Evolutionary conservation across 2,329 filamentous ascomycete genomes (phyloP), one percentile per base, ranked within the genome.

Genomic region (Colletotrichum tropicicola): DNA sequence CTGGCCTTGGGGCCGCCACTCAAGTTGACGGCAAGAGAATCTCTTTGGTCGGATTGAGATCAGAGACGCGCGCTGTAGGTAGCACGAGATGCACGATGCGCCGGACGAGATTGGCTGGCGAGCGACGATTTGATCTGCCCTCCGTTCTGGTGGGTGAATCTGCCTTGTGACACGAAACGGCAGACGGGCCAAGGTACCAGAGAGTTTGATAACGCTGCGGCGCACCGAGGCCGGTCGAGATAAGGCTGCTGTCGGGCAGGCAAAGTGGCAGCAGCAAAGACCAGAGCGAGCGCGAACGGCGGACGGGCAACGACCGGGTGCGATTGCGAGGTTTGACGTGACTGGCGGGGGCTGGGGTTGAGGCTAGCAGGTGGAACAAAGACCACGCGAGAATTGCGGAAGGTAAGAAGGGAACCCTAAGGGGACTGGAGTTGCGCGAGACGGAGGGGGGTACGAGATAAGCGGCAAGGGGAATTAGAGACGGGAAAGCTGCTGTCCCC

Each of bases 311-410:
- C 49, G 49, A 37, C 32, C 57, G 44, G 43, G 35, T 55, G 35
- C 37, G 57, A 65, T 55, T 54, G 57, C 56, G 61, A 65, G 56
- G 32, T 37, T 60, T 49, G 61, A 54, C 43, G 61, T 61, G 61
- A 53, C 43, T 17, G 49, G 51, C 30, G 57, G 39, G 60, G 56
- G 23, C 45, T 37, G 56, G 35, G 27, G 51, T 35, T 28, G 19
- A 37, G 61, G 27, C 48, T 53, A 48, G 45, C 30, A 6, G 60
- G 47, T 47, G 43, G 48, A 49, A 65, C 44, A 55, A 49, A 54
- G 32, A 19, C 53, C 57, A 61, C 49, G 49, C 49, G 49, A 55
- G 23, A 8, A 37, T 54, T 54, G 61, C 51, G 35, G 17, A 17
- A 64, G 41, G 49, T 48, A 37, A 25, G n/a, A 48, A 19, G 13